These are phyloP conservation scores for Lyophyllum shimeji DNA, from an alignment of 768 basidiomycete species.

Conservation along the genomic window DNA sequence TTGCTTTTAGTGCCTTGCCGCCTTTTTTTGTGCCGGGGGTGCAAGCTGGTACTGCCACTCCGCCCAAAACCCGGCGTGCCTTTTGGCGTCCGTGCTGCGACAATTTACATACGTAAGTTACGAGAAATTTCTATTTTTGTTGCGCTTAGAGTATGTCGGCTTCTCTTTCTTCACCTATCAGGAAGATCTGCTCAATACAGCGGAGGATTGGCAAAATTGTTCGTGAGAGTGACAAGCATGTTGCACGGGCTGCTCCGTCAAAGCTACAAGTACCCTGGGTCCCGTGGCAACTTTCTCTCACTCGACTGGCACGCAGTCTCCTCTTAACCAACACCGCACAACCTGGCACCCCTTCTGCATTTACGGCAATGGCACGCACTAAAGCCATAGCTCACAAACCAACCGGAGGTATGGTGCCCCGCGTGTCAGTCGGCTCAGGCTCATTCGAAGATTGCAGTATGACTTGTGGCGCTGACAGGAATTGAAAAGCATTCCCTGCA, in stretches of 20 bases:
- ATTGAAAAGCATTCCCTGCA: no score
- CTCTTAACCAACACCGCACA: background rate
- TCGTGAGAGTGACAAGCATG: background rate
- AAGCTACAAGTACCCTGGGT: background rate
- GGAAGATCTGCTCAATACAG: background rate
- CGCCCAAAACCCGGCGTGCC: no score
- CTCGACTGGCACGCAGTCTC: background rate
- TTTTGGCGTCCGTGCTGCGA: background rate
- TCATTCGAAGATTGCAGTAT: no score
- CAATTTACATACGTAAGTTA: background rate
- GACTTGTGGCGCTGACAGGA: no score
- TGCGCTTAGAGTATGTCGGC: background rate
- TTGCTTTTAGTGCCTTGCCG: background rate
- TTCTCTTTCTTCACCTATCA: background rate
- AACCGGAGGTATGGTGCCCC: slow-evolving; percentile 60
- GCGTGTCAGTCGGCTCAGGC: no score
- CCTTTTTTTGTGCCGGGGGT: no score
- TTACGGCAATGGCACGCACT: slow-evolving; percentile 60
- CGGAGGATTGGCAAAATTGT: background rate
- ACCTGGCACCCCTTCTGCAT: no score
- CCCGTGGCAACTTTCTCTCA: background rate
- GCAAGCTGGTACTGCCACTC: no score
- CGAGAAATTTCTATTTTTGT: background rate
- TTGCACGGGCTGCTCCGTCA: background rate
- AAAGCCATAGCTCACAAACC: slow-evolving; percentile 90